Evolutionary conservation across 495 filamentous ascomycete genomes (phyloP).

Genomic region (Podospora didyma): DNA sequence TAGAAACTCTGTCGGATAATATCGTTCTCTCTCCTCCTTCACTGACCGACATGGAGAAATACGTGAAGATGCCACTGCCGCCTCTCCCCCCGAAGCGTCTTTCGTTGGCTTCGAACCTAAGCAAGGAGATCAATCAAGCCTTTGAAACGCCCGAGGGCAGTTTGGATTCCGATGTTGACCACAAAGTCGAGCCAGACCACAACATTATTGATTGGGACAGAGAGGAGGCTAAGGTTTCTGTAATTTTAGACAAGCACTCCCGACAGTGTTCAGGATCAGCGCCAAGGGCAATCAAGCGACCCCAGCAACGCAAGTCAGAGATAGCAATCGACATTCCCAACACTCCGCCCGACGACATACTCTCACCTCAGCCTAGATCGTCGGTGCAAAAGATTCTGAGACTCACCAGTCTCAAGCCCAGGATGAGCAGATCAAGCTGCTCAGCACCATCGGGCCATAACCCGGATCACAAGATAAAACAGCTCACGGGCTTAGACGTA

Average conservation of each 20-base stretch:
- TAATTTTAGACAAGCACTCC: background rate
- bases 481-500: conserved; percentile 18
- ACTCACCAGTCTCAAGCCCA: background rate
- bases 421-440: background rate
- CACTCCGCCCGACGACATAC: background rate
- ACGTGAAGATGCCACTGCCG: conserved; percentile 21
- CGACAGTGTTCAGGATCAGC: background rate
- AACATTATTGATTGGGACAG: background rate
- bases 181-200: background rate
- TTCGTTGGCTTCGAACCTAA: conserved; percentile 17
- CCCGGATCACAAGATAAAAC: conserved; percentile 17
- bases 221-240: background rate
- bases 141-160: conserved; percentile 15
- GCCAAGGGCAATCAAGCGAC: background rate
- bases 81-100: conserved; percentile 15
- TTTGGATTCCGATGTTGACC: background rate
- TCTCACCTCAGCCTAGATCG: conserved; percentile 2
- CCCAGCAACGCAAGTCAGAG: background rate
- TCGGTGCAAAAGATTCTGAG: conserved; percentile 1
- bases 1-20: background rate
- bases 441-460: conserved; percentile 19
- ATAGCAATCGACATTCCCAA: background rate
- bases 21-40: conserved; percentile 6
- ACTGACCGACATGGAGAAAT: conserved; percentile 12
- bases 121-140: conserved; percentile 20